Percentiles rank a stretch among this genome's conserved stretches.
Evolutionary conservation across 768 basidiomycete species (phyloP).

Genomic region (Pisolithus orientalis): DNA sequence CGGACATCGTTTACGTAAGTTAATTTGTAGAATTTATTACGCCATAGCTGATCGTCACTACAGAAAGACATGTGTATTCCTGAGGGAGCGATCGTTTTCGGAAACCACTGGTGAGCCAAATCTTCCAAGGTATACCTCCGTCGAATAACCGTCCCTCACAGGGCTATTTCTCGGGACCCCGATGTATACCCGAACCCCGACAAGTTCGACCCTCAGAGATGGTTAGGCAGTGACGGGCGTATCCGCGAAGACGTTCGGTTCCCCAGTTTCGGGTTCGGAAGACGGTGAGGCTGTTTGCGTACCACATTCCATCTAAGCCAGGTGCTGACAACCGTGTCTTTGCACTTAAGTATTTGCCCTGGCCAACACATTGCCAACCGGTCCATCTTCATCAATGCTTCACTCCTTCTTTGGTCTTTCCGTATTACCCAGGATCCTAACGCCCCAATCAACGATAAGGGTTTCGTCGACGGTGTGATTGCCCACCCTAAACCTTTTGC

Average conservation of each 20-base stretch:
- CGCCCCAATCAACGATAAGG: slow-evolving; percentile 52
- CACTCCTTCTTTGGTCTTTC: slow-evolving; percentile 63
- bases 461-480: slow-evolving; percentile 59
- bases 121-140: neutral
- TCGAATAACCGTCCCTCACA: slow-evolving; percentile 6
- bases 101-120: slow-evolving; percentile 27
- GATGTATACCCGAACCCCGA: slow-evolving; percentile 55
- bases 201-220: slow-evolving; percentile 51
- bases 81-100: slow-evolving; percentile 30
- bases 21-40: no score
- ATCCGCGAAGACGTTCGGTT: slow-evolving; percentile 48
- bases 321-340: neutral
- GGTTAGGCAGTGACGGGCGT: slow-evolving; percentile 35
- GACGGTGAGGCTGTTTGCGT: slow-evolving; percentile 21
- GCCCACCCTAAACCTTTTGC: slow-evolving; percentile 59
- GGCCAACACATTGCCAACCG: slow-evolving; percentile 56
- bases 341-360: slow-evolving; percentile 48
- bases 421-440: slow-evolving; percentile 43
- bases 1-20: slow-evolving; percentile 57
- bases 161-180: slow-evolving; percentile 55
- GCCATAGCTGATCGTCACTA: neutral
- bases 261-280: slow-evolving; percentile 53
- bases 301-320: neutral
- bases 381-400: slow-evolving; percentile 61
- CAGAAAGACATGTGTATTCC: slow-evolving; percentile 33